Conservation (phyloP, 306 rosid species). For the Sphenostylis stenocarpa region DNA sequence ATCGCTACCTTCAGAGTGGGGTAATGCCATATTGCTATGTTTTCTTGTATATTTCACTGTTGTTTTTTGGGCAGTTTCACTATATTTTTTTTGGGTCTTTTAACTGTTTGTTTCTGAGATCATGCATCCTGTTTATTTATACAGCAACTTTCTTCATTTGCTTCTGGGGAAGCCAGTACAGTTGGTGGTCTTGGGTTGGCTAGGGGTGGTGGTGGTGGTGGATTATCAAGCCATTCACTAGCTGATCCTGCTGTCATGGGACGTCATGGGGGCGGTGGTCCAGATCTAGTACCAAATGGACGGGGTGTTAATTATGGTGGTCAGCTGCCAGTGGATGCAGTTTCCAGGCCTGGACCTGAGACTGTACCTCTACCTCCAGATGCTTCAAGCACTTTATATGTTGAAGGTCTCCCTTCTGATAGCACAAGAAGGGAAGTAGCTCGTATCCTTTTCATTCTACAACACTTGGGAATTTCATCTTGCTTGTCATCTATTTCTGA, state of each 20-base stretch:
- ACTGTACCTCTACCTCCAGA: constrained; percentile 78
- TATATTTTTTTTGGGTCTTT: not conserved
- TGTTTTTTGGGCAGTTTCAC: not conserved
- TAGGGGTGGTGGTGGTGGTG: constrained; percentile 53
- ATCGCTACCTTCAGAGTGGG: constrained; percentile 87
- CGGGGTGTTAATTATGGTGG: constrained; percentile 53
- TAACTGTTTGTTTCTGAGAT: constrained; percentile 32
- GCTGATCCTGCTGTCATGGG: constrained; percentile 59
- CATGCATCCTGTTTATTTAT: constrained; percentile 37
- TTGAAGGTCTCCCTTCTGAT: constrained; percentile 93
- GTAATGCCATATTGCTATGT: constrained; percentile 44
- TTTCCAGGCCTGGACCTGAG: constrained; percentile 70
- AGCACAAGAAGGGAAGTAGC: constrained; percentile 85
- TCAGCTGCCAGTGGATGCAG: constrained; percentile 60
- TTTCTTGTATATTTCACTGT: not conserved
- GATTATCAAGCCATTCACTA: constrained; percentile 53
- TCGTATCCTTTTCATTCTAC: constrained; percentile 65
- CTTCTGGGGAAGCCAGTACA: constrained; percentile 70
- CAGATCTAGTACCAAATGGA: constrained; percentile 64
- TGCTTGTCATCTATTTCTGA: not conserved
- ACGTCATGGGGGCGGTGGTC: constrained; percentile 51
- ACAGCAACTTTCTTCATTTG: constrained; percentile 66
- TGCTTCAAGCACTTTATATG: constrained; percentile 86
- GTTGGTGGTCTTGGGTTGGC: constrained; percentile 57
- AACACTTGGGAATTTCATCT: constrained; percentile 21